Percentiles rank a stretch among this genome's conserved stretches.
These are phyloP conservation scores for Acaromyces ingoldii DNA, from an alignment of 1,284 basidiomycete species.

Conservation along the genomic window DNA sequence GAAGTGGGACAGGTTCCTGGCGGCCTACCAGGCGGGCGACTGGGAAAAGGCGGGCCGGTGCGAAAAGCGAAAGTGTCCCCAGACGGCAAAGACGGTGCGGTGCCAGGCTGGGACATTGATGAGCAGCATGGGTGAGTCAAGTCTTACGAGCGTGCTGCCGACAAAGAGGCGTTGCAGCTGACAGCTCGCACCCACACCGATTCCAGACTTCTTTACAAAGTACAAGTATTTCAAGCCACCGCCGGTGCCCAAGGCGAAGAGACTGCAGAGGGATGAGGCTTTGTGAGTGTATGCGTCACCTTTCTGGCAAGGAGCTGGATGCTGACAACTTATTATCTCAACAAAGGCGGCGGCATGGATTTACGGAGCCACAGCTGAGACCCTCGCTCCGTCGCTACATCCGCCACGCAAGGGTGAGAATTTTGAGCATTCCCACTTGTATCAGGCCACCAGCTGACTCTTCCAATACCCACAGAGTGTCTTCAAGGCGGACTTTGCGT, in stretches of 20 bases:
- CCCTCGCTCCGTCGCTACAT: neutral
- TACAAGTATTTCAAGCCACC: constrained; percentile 3
- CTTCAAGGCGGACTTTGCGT: constrained; percentile 26
- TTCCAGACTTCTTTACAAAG: neutral
- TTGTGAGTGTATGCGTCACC: constrained; percentile 2
- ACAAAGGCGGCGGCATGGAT: neutral
- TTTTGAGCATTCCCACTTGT: no score
- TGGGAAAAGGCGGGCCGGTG: neutral
- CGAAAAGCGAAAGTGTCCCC: neutral
- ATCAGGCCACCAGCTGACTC: no score
- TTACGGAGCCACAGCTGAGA: neutral
- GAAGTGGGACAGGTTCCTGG: constrained; percentile 5
- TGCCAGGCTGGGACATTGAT: no score
- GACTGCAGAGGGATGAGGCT: neutral
- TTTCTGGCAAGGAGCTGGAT: no score
- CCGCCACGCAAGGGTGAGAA: constrained; percentile 2
- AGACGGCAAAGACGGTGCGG: neutral
- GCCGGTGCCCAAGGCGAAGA: neutral
- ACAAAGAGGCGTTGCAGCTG: no score
- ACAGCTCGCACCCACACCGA: no score
- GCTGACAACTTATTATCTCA: no score
- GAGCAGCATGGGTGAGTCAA: no score
- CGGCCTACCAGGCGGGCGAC: constrained; percentile 4
- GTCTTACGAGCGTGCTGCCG: no score
- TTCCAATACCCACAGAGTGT: constrained; percentile 6